phyloP scores from a whole-genome alignment of 495 filamentous ascomycete genomes.

The Daldinia bambusicola region DNA sequence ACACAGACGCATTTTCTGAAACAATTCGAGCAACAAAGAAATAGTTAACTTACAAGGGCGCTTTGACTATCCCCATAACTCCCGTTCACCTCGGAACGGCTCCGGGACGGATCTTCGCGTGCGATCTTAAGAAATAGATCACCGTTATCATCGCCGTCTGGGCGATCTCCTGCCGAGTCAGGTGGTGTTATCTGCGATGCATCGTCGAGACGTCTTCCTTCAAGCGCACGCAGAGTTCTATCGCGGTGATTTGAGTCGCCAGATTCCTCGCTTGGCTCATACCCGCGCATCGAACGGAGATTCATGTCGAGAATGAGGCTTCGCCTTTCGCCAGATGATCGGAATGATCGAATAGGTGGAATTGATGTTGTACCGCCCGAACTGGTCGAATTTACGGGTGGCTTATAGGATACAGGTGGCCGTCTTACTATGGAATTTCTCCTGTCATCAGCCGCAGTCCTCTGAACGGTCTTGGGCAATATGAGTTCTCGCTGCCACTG shows the following conservation, averaged over 20 bases:
- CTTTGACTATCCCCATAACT: constrained; percentile 50
- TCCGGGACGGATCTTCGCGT: constrained; percentile 57
- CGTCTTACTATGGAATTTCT: constrained; percentile 50
- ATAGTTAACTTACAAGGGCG: constrained; percentile 53
- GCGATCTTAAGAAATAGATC: constrained; percentile 67
- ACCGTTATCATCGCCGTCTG: constrained; percentile 58
- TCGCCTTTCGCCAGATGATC: constrained; percentile 61
- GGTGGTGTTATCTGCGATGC: constrained; percentile 53
- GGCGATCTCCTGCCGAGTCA: constrained; percentile 54
- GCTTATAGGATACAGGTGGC: constrained; percentile 57
- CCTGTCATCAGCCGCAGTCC: constrained; percentile 52
- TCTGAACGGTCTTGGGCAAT: constrained; percentile 49
- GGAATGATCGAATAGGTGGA: constrained; percentile 62
- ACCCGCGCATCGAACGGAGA: constrained; percentile 45
- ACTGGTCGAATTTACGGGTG: constrained; percentile 42
- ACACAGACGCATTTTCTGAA: constrained; percentile 13
- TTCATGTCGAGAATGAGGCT: constrained; percentile 62
- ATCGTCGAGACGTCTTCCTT: constrained; percentile 55
- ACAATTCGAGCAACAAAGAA: constrained; percentile 25
- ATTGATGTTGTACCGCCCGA: constrained; percentile 51
- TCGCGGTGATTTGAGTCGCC: constrained; percentile 59
- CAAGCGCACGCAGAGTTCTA: constrained; percentile 60
- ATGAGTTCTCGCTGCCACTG: constrained; percentile 56
- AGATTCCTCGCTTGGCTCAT: constrained; percentile 51
- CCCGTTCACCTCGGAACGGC: constrained; percentile 43